These are phyloP conservation scores for Saposhnikovia divaricata DNA, from an alignment of 129 eudicot species.

Conservation along the genomic window DNA sequence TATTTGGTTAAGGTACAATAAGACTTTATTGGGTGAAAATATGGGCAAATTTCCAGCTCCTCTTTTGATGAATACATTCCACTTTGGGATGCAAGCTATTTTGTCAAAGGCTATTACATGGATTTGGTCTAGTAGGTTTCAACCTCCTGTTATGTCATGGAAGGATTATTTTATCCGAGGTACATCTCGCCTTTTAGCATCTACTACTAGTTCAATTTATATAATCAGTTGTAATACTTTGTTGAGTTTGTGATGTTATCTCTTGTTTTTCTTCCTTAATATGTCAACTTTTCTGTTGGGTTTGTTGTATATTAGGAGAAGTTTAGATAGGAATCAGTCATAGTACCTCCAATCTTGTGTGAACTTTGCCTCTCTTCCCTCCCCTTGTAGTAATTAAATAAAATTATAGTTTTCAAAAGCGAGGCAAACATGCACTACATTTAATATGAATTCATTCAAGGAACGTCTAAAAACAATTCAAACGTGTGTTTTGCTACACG, in stretches of 20 bases:
- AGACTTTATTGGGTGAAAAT: slow-evolving; percentile 72
- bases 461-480: too few relatives aligned
- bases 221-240: neutral
- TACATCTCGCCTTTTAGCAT: slow-evolving; percentile 6
- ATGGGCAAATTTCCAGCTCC: slow-evolving; percentile 97
- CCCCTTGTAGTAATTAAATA: too few relatives aligned
- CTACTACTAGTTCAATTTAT: neutral
- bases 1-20: slow-evolving; percentile 57
- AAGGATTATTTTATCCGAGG: slow-evolving; percentile 90
- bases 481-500: too few relatives aligned
- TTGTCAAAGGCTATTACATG: slow-evolving; percentile 69
- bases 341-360: too few relatives aligned
- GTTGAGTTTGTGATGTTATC: neutral
- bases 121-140: slow-evolving; percentile 68
- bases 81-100: slow-evolving; percentile 94
- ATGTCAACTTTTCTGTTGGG: too few relatives aligned
- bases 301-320: too few relatives aligned
- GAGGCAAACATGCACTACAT: too few relatives aligned
- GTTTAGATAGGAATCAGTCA: too few relatives aligned
- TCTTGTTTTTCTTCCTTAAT: too few relatives aligned
- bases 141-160: slow-evolving; percentile 77
- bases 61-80: slow-evolving; percentile 84
- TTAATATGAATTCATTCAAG: too few relatives aligned
- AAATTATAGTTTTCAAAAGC: too few relatives aligned
- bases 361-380: too few relatives aligned